Percentiles rank a stretch among this genome's conserved stretches.
Evolutionary conservation across 2,329 filamentous ascomycete genomes (phyloP).

Genomic region (Ophiobolus disseminans): DNA sequence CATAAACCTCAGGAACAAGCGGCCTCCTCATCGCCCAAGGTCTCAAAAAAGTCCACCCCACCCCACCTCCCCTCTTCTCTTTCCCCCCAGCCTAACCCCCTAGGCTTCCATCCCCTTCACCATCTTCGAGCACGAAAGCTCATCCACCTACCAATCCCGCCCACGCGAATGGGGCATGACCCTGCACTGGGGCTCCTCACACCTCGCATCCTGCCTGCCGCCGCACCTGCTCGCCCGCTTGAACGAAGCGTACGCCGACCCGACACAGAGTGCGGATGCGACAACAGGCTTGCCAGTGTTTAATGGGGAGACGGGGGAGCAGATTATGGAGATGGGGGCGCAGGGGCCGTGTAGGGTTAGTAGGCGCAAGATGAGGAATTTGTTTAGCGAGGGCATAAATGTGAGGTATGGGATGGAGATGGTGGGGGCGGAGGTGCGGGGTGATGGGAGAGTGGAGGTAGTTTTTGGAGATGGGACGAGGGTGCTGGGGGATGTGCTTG

Average conservation of each 20-base stretch:
- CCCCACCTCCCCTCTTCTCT: too few relatives aligned
- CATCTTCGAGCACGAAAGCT: constrained; percentile 22
- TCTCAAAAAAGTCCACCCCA: constrained; percentile 1
- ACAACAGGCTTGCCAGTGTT: constrained; percentile 32
- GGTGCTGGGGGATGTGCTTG: constrained; percentile 24
- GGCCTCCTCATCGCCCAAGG: constrained; percentile 5
- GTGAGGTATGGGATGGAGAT: constrained; percentile 31
- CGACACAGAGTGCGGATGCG: constrained; percentile 13
- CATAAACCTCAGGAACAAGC: constrained; percentile 5
- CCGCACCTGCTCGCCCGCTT: constrained; percentile 23
- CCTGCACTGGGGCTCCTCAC: constrained; percentile 29
- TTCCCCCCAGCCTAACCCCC: neutral
- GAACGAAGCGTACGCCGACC: constrained; percentile 33
- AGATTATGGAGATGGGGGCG: constrained; percentile 30
- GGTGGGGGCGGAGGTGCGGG: constrained; percentile 9
- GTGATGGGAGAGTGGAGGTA: constrained; percentile 21
- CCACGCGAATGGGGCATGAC: constrained; percentile 39
- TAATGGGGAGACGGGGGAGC: constrained; percentile 34
- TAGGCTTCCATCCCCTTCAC: constrained; percentile 13
- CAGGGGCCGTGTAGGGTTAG: constrained; percentile 27
- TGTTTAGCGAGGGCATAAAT: constrained; percentile 29
- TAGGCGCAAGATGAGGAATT: constrained; percentile 29
- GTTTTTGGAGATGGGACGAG: constrained; percentile 28
- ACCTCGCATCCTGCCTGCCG: constrained; percentile 28
- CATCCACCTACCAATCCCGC: constrained; percentile 22